Base-by-base conservation (phyloP, 2,329 filamentous ascomycete species). In the Monosporascus cannonballus region DNA sequence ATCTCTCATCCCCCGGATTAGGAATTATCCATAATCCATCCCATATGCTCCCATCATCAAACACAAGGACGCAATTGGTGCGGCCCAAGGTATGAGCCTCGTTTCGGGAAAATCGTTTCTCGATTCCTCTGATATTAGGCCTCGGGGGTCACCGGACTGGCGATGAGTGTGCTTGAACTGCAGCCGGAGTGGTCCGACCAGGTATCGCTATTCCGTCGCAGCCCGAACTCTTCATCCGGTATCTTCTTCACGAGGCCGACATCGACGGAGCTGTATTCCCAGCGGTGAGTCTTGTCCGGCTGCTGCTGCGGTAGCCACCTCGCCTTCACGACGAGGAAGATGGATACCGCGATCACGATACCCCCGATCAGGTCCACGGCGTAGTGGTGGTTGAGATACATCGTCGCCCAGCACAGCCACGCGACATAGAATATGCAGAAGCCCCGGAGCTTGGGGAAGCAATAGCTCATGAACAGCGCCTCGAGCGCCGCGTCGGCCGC, bases 401-500 rank as follows among this genome's bases (percentile, higher is more conserved):
- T 96, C 61, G 93, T 97, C 14, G 92, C 89, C 91, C 93, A 97
- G 89, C 91, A 96, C 64, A 96, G 85, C 93, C 93, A 96, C 67
- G 88, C 81, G 45, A 88, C 87, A 71, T 96, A 97, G 58, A 81
- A 78, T 58, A 92, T 81, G 72, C 95, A 96, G 50, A 94, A 72
- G 14, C 86, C 84, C 60, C 88, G 85, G 60, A 95, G 80, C 56
- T 83, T 84, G 4, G 93, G 93, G 77, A 97, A 96, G 68, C 89
- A 85, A 71, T 95, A 87, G 71, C 87, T 89, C 85, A 97, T 89
- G 77, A 96, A 96, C 17, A 96, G 79, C 22, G 90, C 91, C 70
- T 96, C 90, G 51, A 96, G 79, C 4, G 91, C 92, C 8, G 92
- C 91, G 69, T 90, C 91, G 25, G 86, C 93, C 30, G 92, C 89